Percentiles rank a stretch among this genome's conserved stretches.
phyloP scores from a whole-genome alignment of 1,139 yeast species.

The Yamadazyma membranifaciens region DNA sequence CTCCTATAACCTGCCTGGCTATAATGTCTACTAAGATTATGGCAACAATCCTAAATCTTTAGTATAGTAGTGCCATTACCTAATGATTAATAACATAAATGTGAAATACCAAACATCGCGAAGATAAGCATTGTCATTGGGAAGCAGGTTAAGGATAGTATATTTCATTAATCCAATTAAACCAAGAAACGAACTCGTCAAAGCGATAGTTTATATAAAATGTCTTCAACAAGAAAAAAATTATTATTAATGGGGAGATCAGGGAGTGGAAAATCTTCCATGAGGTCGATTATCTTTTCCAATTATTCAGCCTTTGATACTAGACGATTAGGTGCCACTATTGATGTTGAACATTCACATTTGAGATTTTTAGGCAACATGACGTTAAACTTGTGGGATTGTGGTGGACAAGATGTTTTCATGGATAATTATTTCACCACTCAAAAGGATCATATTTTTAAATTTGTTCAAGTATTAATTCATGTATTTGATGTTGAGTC shows the following conservation, averaged over 20 bases:
- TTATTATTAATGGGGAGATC: slow-evolving; percentile 76
- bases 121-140: too few species aligned
- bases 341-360: slow-evolving; percentile 97
- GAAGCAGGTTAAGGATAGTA: too few species aligned
- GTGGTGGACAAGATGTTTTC: slow-evolving; percentile 97
- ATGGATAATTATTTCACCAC: slow-evolving; percentile 91
- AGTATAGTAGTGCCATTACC: too few species aligned
- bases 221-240: slow-evolving; percentile 36
- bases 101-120: too few species aligned
- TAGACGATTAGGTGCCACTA: slow-evolving; percentile 91
- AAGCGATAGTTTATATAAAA: slow-evolving; percentile 1
- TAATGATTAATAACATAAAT: too few species aligned
- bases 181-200: too few species aligned
- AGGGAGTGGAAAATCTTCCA: slow-evolving; percentile 96
- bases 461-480: slow-evolving; percentile 95
- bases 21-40: too few species aligned
- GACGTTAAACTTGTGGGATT: slow-evolving; percentile 96
- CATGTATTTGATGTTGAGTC: slow-evolving; percentile 97
- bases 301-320: slow-evolving; percentile 97
- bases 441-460: slow-evolving; percentile 87
- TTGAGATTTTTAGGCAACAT: slow-evolving; percentile 88
- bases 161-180: too few species aligned
- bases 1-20: too few species aligned
- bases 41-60: too few species aligned
- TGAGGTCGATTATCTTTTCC: slow-evolving; percentile 93